Evolutionary conservation across 2,329 filamentous ascomycete genomes (phyloP).

Genomic region (Sordariomycetes sp.): DNA sequence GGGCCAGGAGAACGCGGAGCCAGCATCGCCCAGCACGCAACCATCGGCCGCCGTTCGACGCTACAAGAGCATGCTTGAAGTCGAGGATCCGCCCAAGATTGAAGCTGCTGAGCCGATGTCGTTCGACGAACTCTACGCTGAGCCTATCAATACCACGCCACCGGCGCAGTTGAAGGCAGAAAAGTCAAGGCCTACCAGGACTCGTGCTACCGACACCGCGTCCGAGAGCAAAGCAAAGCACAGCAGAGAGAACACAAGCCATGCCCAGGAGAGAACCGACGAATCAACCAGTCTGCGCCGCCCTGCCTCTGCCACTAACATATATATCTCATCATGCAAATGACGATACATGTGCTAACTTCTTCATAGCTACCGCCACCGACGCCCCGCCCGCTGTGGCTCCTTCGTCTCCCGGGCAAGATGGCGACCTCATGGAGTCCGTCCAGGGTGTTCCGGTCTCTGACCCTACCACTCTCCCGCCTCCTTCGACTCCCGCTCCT

Average conservation of each 20-base stretch:
- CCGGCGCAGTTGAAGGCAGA: not conserved
- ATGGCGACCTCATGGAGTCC: slow-evolving; percentile 21
- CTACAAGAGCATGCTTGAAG: slow-evolving; percentile 45
- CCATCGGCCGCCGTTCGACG: slow-evolving; percentile 15
- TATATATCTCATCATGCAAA: not conserved
- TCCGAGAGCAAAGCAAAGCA: too few relatives aligned
- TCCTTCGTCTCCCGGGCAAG: slow-evolving; percentile 29
- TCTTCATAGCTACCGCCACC: slow-evolving; percentile 31
- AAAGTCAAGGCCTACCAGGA: slow-evolving; percentile 1
- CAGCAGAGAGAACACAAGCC: too few relatives aligned
- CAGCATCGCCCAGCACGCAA: slow-evolving; percentile 5
- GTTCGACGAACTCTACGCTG: slow-evolving; percentile 36
- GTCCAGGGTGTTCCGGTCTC: slow-evolving; percentile 22
- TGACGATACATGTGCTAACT: slow-evolving; percentile 23
- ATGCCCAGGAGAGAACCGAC: too few relatives aligned
- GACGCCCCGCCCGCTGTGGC: slow-evolving; percentile 32
- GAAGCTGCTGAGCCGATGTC: slow-evolving; percentile 31
- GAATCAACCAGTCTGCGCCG: slow-evolving; percentile 25
- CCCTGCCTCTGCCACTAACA: slow-evolving; percentile 8
- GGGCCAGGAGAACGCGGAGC: slow-evolving; percentile 7
- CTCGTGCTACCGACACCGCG: slow-evolving; percentile 2
- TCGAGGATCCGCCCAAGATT: slow-evolving; percentile 38
- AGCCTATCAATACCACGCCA: not conserved
- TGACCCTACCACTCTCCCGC: slow-evolving; percentile 21
- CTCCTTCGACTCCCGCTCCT: slow-evolving; percentile 33